Evolutionary conservation across 2,329 filamentous ascomycete species (phyloP).

Genomic region (Beauveria pseudobassiana): DNA sequence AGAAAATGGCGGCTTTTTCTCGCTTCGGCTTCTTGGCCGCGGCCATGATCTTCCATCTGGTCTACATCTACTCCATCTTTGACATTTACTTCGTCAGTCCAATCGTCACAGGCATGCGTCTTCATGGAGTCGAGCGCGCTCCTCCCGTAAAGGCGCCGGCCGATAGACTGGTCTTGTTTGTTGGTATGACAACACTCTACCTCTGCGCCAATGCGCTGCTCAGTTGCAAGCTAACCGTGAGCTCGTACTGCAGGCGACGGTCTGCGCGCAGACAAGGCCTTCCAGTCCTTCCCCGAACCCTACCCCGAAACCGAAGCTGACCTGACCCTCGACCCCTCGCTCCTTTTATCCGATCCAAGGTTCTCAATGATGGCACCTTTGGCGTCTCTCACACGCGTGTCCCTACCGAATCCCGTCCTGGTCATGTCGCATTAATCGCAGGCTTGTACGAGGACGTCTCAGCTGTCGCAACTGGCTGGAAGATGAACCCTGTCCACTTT

Average conservation of each 20-base stretch:
- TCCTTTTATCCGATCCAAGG: constrained; percentile 82
- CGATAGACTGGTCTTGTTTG: constrained; percentile 84
- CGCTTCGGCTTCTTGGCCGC: constrained; percentile 81
- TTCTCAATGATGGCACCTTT: constrained; percentile 87
- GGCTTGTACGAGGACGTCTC: constrained; percentile 97
- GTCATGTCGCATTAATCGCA: constrained; percentile 93
- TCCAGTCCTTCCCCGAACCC: constrained; percentile 86
- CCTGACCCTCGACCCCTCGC: constrained; percentile 70
- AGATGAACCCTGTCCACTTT: constrained; percentile 95
- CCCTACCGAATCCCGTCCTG: constrained; percentile 90
- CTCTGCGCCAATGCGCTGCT: background rate
- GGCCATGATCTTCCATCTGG: constrained; percentile 84
- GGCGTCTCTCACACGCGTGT: constrained; percentile 95
- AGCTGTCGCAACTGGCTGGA: constrained; percentile 95
- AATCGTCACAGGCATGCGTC: constrained; percentile 89
- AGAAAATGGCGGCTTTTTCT: constrained; percentile 45
- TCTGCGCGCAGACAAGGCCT: constrained; percentile 93
- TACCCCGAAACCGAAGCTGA: constrained; percentile 60
- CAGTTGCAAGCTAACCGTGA: constrained; percentile 3
- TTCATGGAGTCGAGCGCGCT: constrained; percentile 62
- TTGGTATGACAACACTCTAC: constrained; percentile 50
- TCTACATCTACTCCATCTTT: constrained; percentile 94
- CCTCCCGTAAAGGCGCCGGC: constrained; percentile 62
- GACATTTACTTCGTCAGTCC: constrained; percentile 98
- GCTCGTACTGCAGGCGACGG: constrained; percentile 61